Conservation (phyloP, 305 asterid genomes). For the Rubia tinctorum region DNA sequence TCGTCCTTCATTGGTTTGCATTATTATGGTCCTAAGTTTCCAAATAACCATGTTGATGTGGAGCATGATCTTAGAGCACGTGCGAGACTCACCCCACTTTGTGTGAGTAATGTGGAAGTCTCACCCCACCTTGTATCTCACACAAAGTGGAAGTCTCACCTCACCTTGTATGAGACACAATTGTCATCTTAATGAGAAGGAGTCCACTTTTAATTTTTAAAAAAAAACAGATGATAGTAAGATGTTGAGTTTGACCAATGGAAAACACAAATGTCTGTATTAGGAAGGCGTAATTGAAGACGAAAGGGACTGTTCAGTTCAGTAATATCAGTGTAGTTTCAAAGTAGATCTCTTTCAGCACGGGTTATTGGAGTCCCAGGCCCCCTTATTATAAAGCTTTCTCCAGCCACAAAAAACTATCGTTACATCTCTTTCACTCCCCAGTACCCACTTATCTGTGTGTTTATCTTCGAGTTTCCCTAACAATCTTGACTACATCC, state of each 20-base stretch:
- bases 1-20: too few species aligned
- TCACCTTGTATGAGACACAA: too few species aligned
- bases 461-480: not conserved
- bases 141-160: too few species aligned
- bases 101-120: too few species aligned
- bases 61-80: too few species aligned
- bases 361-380: not conserved
- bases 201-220: too few species aligned
- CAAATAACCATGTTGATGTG: too few species aligned
- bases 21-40: too few species aligned
- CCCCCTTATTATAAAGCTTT: not conserved
- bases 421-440: constrained; percentile 25
- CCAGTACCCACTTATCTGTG: not conserved
- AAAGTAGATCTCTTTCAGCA: constrained; percentile 22
- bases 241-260: constrained; percentile 30
- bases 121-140: too few species aligned
- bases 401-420: constrained; percentile 18
- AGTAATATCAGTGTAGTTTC: constrained; percentile 23
- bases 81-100: too few species aligned
- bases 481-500: not conserved
- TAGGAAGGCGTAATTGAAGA: constrained; percentile 21
- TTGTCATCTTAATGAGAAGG: too few species aligned
- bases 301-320: constrained; percentile 39
- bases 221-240: not conserved
- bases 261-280: constrained; percentile 20